These are phyloP conservation scores for Hebeloma cylindrosporum DNA, from an alignment of 768 basidiomycete genomes.

Conservation along the genomic window DNA sequence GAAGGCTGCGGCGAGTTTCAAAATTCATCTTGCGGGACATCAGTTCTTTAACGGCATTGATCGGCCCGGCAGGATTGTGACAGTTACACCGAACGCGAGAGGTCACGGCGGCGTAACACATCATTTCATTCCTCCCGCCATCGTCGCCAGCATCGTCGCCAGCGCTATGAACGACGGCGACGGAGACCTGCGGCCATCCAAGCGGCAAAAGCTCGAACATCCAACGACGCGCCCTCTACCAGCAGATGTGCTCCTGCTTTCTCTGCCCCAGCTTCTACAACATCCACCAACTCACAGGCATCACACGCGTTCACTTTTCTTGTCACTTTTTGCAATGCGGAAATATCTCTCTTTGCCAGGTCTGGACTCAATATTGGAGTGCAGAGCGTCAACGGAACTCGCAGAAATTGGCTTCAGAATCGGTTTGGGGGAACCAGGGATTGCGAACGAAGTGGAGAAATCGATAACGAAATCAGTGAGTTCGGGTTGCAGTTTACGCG, in stretches of 20 bases:
- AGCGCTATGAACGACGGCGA: conserved; percentile 7
- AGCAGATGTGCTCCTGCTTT: conserved; percentile 51
- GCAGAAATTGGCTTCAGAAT: conserved; percentile 68
- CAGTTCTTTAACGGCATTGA: too few relatives aligned
- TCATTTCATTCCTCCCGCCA: too few relatives aligned
- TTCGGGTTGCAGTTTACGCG: conserved; percentile 3
- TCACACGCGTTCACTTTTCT: conserved; percentile 52
- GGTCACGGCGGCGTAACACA: too few relatives aligned
- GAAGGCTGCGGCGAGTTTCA: too few relatives aligned
- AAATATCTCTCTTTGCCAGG: conserved; percentile 51
- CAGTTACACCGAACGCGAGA: too few relatives aligned
- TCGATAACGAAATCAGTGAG: conserved; percentile 71
- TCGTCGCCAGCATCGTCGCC: too few relatives aligned
- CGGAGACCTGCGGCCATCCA: conserved; percentile 11
- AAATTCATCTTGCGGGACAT: too few relatives aligned
- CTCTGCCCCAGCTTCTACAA: conserved; percentile 56
- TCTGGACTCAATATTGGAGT: conserved; percentile 61
- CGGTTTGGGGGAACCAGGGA: conserved; percentile 47
- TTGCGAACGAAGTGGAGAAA: conserved; percentile 64
- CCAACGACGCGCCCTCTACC: conserved; percentile 28
- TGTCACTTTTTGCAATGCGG: conserved; percentile 57
- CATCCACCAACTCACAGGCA: conserved; percentile 64
- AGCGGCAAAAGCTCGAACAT: conserved; percentile 15
- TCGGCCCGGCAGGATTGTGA: too few relatives aligned
- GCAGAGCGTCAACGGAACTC: conserved; percentile 67